phyloP scores from a whole-genome alignment of 2,329 filamentous ascomycete species.

The Colletotrichum somersetense region DNA sequence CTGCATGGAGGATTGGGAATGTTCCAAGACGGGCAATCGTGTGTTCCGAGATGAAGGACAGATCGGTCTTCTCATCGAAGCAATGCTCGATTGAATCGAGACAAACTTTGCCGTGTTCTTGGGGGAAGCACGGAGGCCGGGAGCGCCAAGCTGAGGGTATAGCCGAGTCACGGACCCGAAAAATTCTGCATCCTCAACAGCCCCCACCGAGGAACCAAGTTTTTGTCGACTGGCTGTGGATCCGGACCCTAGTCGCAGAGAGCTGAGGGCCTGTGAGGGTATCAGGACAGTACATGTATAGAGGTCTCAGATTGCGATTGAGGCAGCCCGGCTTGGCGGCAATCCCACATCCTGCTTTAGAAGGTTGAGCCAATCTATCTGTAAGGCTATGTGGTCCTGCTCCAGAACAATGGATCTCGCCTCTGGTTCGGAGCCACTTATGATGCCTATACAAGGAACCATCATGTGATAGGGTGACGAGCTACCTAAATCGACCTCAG shows the following conservation, averaged over 20 bases:
- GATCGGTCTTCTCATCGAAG: background rate
- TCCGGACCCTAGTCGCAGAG: constrained; percentile 8
- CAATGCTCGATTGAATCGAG: background rate
- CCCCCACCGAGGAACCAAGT: constrained; percentile 36
- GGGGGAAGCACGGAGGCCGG: background rate
- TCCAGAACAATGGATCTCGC: constrained; percentile 8
- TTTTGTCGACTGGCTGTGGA: constrained; percentile 25
- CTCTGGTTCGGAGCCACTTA: constrained; percentile 2
- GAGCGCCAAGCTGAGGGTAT: constrained; percentile 25
- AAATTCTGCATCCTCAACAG: constrained; percentile 36
- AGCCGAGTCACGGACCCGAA: constrained; percentile 30
- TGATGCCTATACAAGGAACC: constrained; percentile 21
- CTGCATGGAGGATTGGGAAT: background rate
- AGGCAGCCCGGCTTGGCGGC: constrained; percentile 22
- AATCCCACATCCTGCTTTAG: background rate
- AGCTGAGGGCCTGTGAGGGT: background rate
- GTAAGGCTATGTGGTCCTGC: constrained; percentile 8
- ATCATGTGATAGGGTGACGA: constrained; percentile 34
- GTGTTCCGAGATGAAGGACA: too few species aligned
- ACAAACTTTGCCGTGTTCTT: background rate
- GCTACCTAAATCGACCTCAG: constrained; percentile 28
- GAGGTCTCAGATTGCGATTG: constrained; percentile 5
- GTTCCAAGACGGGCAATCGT: background rate
- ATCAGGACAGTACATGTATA: background rate
- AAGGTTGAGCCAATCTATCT: constrained; percentile 15